A percentile compares a stretch with the other conserved stretches of the same genome.
These are phyloP conservation scores for Alternaria gansuensis DNA, from an alignment of 2,329 filamentous ascomycete species.

Conservation along the genomic window DNA sequence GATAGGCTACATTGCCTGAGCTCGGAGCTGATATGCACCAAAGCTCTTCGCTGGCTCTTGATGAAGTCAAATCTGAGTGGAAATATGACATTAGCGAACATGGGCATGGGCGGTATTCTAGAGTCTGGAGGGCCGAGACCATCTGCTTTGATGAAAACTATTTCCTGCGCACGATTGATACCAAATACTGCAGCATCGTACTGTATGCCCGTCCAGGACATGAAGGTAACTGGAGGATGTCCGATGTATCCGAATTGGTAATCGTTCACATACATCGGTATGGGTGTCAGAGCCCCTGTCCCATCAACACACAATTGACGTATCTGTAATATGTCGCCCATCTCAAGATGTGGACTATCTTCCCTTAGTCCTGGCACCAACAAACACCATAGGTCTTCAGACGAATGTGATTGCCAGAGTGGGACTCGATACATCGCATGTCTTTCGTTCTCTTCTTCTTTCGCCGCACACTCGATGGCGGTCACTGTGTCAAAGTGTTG, in stretches of 20 bases:
- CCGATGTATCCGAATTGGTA: not conserved
- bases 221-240: not conserved
- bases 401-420: constrained; percentile 11
- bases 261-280: constrained; percentile 10
- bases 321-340: constrained; percentile 46
- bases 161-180: constrained; percentile 37
- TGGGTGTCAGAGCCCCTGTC: constrained; percentile 17
- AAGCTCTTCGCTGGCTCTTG: constrained; percentile 17
- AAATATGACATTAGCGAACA: constrained; percentile 39
- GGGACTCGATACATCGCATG: constrained; percentile 33
- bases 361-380: constrained; percentile 45
- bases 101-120: constrained; percentile 10
- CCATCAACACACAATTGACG: constrained; percentile 39
- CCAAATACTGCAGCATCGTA: constrained; percentile 35
- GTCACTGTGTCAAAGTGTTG: constrained; percentile 25
- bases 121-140: constrained; percentile 16
- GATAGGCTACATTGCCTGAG: constrained; percentile 5
- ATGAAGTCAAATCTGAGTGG: constrained; percentile 30
- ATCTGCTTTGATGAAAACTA: constrained; percentile 34
- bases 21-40: constrained; percentile 19
- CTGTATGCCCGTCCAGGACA: constrained; percentile 33
- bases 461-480: constrained; percentile 31
- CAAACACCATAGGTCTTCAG: constrained; percentile 29
- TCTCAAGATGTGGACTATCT: constrained; percentile 43
- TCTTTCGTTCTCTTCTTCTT: constrained; percentile 29